A percentile compares a stretch with the other conserved stretches of the same genome.
Evolutionary conservation across 225 moss, liverwort and hornwort genomes (phyloP).

Genomic region (Thuidium tamariscinum): DNA sequence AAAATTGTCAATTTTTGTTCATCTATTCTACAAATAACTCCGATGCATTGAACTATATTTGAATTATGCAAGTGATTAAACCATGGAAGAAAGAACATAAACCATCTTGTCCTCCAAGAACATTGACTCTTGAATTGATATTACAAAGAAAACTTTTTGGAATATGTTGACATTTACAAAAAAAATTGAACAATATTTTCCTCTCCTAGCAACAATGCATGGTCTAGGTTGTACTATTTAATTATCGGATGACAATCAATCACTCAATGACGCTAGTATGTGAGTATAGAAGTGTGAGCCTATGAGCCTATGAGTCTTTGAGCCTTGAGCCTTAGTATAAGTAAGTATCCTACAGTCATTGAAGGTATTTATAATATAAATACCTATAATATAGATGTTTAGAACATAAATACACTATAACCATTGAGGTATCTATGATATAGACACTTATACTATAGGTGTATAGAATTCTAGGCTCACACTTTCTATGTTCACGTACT

Average conservation of each 20-base stretch:
- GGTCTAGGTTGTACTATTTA: accelerated
- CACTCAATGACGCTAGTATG: too few relatives aligned
- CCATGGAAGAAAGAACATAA: not conserved
- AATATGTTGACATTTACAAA: not conserved
- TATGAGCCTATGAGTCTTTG: too few relatives aligned
- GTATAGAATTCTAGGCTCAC: too few relatives aligned
- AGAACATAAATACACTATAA: too few relatives aligned
- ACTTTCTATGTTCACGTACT: too few relatives aligned
- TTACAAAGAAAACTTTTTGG: accelerated
- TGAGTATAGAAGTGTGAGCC: too few relatives aligned
- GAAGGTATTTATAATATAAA: too few relatives aligned
- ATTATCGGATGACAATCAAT: accelerated
- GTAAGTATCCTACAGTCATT: too few relatives aligned
- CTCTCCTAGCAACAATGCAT: accelerated
- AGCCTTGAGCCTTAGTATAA: too few relatives aligned
- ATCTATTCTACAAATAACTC: accelerated
- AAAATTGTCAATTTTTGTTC: not conserved
- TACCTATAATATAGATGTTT: too few relatives aligned
- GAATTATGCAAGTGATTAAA: not conserved
- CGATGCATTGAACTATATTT: not conserved
- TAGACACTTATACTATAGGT: too few relatives aligned
- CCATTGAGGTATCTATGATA: too few relatives aligned
- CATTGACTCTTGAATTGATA: not conserved
- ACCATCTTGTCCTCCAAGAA: not conserved
- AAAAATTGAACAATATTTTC: not conserved